Percentiles rank a stretch among this genome's conserved stretches.
Evolutionary conservation across 257 asterid species (phyloP).

Genomic region (Lavandula angustifolia): DNA sequence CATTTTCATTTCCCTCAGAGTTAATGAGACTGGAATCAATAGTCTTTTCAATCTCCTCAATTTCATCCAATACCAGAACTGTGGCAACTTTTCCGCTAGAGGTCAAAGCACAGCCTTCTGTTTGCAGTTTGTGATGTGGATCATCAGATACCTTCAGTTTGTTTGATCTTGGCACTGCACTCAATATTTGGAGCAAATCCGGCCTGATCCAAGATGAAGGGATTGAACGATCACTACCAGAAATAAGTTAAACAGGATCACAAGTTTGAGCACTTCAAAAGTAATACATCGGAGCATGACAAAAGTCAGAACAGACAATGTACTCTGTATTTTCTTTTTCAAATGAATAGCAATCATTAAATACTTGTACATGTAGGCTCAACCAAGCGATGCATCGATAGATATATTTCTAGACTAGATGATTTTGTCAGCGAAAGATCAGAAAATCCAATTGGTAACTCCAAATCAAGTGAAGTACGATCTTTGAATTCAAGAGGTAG

Average conservation of each 20-base stretch:
- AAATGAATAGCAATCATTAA: neutral
- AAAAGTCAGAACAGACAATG: neutral
- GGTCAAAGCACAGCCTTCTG: conserved; percentile 54
- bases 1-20: conserved; percentile 39
- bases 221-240: conserved; percentile 15
- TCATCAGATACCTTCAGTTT: conserved; percentile 43
- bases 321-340: neutral
- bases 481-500: neutral
- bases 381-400: neutral
- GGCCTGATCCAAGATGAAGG: conserved; percentile 37
- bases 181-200: conserved; percentile 44
- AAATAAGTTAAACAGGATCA: neutral
- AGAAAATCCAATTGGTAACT: neutral
- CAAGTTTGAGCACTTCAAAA: conserved; percentile 3
- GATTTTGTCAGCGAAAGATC: neutral
- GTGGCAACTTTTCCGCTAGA: conserved; percentile 71
- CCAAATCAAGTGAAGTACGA: neutral
- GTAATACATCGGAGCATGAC: conserved; percentile 1
- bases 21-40: conserved; percentile 32
- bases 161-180: conserved; percentile 45
- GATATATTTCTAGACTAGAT: neutral
- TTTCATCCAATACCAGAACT: conserved; percentile 50
- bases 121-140: conserved; percentile 43
- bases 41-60: conserved; percentile 30
- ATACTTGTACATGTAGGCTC: neutral